Conservation (phyloP, 2,329 filamentous ascomycete species). For the Phaeosphaeria sp. region DNA sequence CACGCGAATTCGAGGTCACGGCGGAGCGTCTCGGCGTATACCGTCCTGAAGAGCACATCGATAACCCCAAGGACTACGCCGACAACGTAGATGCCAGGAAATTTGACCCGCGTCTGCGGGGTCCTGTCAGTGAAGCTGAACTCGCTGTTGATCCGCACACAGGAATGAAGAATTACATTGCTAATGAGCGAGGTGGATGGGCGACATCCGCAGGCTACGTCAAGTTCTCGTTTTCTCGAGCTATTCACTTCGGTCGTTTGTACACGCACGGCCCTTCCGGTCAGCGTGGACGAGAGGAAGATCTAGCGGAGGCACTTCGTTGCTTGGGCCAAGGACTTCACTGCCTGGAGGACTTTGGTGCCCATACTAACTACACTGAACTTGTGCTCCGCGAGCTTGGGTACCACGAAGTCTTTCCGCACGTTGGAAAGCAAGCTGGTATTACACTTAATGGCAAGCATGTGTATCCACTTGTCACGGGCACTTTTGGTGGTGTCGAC, state of each 20-base stretch:
- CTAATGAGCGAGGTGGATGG: conserved; percentile 86
- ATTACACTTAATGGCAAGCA: conserved; percentile 56
- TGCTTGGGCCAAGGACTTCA: conserved; percentile 62
- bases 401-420: conserved; percentile 59
- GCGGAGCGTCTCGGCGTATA: conserved; percentile 57
- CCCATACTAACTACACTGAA: conserved; percentile 63
- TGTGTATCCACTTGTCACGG: conserved; percentile 61
- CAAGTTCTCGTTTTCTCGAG: conserved; percentile 55
- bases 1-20: conserved; percentile 64
- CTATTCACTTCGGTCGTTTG: conserved; percentile 57
- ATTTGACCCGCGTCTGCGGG: conserved; percentile 81
- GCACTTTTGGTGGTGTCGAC: conserved; percentile 62
- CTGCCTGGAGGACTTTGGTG: conserved; percentile 62
- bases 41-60: conserved; percentile 60
- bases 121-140: conserved; percentile 67
- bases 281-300: conserved; percentile 51
- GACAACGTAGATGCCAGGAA: conserved; percentile 82
- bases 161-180: conserved; percentile 99
- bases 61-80: conserved; percentile 51
- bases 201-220: conserved; percentile 89
- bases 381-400: conserved; percentile 61
- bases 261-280: conserved; percentile 54
- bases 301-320: conserved; percentile 57
- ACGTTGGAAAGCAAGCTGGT: conserved; percentile 56
- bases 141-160: conserved; percentile 54